Base-by-base conservation (phyloP, 2,329 filamentous ascomycete species). In the Scedosporium boydii region DNA sequence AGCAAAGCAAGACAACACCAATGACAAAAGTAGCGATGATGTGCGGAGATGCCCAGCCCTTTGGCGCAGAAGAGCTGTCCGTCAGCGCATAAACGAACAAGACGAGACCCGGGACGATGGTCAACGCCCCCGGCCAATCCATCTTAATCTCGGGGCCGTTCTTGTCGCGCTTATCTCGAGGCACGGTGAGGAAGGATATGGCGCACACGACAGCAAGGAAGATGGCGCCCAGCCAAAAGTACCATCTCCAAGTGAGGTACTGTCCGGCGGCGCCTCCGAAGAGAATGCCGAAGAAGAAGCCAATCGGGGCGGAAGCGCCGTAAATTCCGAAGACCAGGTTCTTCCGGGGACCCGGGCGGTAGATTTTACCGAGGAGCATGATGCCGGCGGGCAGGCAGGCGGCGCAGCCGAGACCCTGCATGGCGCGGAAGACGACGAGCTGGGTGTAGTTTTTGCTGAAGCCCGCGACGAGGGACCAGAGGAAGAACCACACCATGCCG, bases 341-440 rank as follows among this genome's bases (percentile, higher is more conserved):
- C 74, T 91, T 91, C 6, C 87, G 77, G 1, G 87, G 87, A 0
- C 88, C 88, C 0, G 88, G 88, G 0, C 87, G 81, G 69, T 91
- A 91, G 3, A 79, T 82, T 64, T 82, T 86, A 2, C 86, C 87
- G 6, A 91, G 75, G 6, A 91, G 77, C 82, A 87, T 88, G 63
- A 92, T 81, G 1, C 87, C 84, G 0, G 87, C 84, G 0, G 89
- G 88, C 10, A 92, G 73, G 64, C 89, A 90, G 0, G 89, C 88
- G 0, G 89, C 87, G 1, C 87, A 81, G 0, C 88, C 90, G 9
- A 93, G 74, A 0, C 90, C 90, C 72, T 91, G 88, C 53, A 92
- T 75, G 7, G 89, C 89, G 60, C 90, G 86, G 69, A 86, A 89
- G 62, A 88, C 77, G 66, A 91, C 87, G 65, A 93, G 78, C 86